A percentile compares a stretch with the other conserved stretches of the same genome.
phyloP scores from a whole-genome alignment of 1,284 basidiomycete species.

The Inonotus hispidus region DNA sequence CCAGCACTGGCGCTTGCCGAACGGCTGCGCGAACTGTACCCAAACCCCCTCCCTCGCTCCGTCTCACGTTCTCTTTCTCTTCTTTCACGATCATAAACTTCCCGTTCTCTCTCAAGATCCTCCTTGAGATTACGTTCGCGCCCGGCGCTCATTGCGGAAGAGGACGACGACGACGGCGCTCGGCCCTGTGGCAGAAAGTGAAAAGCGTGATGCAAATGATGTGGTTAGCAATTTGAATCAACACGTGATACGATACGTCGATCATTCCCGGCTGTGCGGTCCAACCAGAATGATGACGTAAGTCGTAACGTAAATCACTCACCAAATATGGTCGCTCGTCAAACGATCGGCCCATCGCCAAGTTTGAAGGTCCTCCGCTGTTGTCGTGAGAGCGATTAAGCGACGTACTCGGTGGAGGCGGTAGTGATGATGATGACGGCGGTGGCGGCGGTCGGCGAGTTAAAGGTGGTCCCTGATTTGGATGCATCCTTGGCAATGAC shows the following conservation, averaged over 20 bases:
- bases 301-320: constrained; percentile 9
- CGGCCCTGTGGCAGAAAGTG: constrained; percentile 9
- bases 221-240: constrained; percentile 1
- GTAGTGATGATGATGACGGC: constrained; percentile 6
- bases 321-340: constrained; percentile 15
- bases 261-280: not conserved
- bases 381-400: not conserved
- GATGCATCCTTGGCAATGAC: constrained; percentile 4
- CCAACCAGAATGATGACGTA: not conserved
- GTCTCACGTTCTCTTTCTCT: constrained; percentile 1
- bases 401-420: constrained; percentile 11
- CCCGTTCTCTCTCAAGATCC: constrained; percentile 14
- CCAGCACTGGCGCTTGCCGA: constrained; percentile 8
- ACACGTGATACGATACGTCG: not conserved
- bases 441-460: constrained; percentile 5
- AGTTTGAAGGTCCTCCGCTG: constrained; percentile 1
- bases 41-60: constrained; percentile 24
- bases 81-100: constrained; percentile 10
- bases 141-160: constrained; percentile 6
- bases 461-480: not conserved
- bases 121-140: constrained; percentile 14
- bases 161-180: constrained; percentile 5
- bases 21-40: constrained; percentile 18
- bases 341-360: constrained; percentile 15
- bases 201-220: constrained; percentile 1